phyloP scores from a whole-genome alignment of 768 basidiomycete species.

The Pseudohyphozyma bogoriensis region DNA sequence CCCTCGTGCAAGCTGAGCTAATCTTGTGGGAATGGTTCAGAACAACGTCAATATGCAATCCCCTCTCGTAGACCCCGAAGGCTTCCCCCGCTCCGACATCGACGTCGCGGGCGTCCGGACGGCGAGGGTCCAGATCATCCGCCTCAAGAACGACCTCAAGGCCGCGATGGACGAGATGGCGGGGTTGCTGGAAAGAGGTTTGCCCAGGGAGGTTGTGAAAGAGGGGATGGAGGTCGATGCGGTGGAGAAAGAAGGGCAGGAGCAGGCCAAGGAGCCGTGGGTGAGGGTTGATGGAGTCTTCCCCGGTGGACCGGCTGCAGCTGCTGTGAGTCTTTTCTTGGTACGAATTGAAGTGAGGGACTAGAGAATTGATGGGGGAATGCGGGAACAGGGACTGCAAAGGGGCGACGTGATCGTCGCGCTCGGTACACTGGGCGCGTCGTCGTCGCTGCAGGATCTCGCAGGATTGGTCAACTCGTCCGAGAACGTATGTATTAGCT shows the following conservation, averaged over 20 bases:
- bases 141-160: constrained; percentile 67
- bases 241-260: constrained; percentile 12
- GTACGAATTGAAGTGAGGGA: not conserved
- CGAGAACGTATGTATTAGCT: constrained; percentile 53
- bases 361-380: constrained; percentile 6
- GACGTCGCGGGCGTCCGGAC: constrained; percentile 64
- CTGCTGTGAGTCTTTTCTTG: constrained; percentile 52
- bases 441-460: constrained; percentile 54
- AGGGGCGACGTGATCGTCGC: constrained; percentile 61
- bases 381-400: constrained; percentile 51
- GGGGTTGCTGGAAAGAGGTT: constrained; percentile 51
- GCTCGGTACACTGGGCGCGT: constrained; percentile 55
- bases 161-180: constrained; percentile 57
- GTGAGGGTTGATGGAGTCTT: constrained; percentile 75
- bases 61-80: constrained; percentile 72
- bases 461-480: constrained; percentile 61
- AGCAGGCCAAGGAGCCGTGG: constrained; percentile 46
- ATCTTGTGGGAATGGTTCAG: not conserved
- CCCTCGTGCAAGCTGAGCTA: not conserved
- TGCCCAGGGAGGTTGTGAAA: constrained; percentile 29
- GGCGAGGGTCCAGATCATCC: constrained; percentile 66
- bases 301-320: constrained; percentile 66
- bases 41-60: constrained; percentile 59
- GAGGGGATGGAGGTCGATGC: constrained; percentile 8
- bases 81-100: constrained; percentile 76